Conservation (phyloP, 768 basidiomycete genomes). For the Dioszegia crocea region DNA sequence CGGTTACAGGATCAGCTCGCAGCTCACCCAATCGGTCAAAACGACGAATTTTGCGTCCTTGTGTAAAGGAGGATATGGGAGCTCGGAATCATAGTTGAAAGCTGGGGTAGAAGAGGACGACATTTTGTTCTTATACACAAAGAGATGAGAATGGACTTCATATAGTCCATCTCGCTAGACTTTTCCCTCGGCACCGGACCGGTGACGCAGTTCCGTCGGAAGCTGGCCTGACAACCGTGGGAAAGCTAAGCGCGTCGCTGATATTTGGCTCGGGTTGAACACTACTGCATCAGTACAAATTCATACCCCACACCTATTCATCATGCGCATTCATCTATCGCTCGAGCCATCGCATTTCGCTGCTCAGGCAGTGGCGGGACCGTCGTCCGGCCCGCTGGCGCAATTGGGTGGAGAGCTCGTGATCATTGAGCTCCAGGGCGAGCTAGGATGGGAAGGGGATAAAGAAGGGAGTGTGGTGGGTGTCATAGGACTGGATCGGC, state of each 20-base stretch:
- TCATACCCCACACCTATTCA: background rate
- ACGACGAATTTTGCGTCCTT: slow-evolving; percentile 77
- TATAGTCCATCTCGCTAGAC: background rate
- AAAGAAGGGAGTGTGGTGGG: slow-evolving; percentile 72
- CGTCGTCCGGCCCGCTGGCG: slow-evolving; percentile 56
- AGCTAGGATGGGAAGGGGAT: slow-evolving; percentile 65
- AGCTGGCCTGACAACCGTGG: slow-evolving; percentile 2
- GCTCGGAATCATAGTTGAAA: slow-evolving; percentile 36
- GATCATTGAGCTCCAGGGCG: slow-evolving; percentile 82
- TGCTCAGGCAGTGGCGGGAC: slow-evolving; percentile 2
- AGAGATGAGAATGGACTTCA: no score
- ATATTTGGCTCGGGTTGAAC: no score
- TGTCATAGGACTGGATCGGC: slow-evolving; percentile 62
- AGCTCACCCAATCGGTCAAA: slow-evolving; percentile 79
- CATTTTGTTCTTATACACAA: no score
- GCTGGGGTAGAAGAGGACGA: background rate
- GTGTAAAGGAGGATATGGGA: slow-evolving; percentile 77
- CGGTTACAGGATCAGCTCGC: slow-evolving; percentile 11
- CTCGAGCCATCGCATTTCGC: slow-evolving; percentile 29
- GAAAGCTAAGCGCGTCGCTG: slow-evolving; percentile 2
- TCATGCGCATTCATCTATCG: slow-evolving; percentile 44
- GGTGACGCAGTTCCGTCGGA: background rate
- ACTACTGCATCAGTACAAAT: no score
- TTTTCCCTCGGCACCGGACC: slow-evolving; percentile 1
- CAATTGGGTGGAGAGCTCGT: slow-evolving; percentile 74